Conservation (phyloP, 495 filamentous ascomycete genomes). For the Penicillium coffeae region DNA sequence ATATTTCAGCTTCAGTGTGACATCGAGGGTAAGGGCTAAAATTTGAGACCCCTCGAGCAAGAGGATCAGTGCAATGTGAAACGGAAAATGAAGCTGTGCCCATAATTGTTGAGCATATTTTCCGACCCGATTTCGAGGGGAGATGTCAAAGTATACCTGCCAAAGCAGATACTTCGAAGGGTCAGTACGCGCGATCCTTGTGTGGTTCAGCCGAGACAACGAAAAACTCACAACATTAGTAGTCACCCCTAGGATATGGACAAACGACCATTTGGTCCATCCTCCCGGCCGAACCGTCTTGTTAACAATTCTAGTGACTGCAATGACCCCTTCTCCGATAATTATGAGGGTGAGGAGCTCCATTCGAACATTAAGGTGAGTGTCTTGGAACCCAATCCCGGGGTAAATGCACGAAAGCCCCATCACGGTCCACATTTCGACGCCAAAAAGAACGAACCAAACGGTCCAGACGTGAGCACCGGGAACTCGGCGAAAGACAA, state of each 20-base stretch:
- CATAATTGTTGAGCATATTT: constrained; percentile 58
- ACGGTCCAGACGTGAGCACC: constrained; percentile 42
- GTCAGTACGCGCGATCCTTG: not conserved
- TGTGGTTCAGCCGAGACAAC: not conserved
- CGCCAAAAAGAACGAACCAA: constrained; percentile 56
- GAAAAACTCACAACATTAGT: constrained; percentile 46
- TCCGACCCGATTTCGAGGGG: constrained; percentile 34
- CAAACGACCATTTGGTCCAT: constrained; percentile 47
- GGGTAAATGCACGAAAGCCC: constrained; percentile 50
- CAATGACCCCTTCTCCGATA: constrained; percentile 62
- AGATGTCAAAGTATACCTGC: constrained; percentile 69
- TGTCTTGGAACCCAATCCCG: constrained; percentile 59
- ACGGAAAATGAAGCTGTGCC: constrained; percentile 66
- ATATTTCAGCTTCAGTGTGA: constrained; percentile 38
- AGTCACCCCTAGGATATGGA: constrained; percentile 45
- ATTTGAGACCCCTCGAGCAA: constrained; percentile 55
- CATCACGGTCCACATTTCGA: constrained; percentile 54
- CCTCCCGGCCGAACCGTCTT: constrained; percentile 52
- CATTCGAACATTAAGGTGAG: constrained; percentile 63
- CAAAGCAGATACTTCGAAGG: constrained; percentile 53
- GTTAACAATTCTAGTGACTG: constrained; percentile 52
- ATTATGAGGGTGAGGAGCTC: constrained; percentile 66
- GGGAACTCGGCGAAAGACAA: constrained; percentile 29
- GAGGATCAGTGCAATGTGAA: constrained; percentile 62
- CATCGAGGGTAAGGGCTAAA: constrained; percentile 37